phyloP scores from a whole-genome alignment of 495 filamentous ascomycete genomes.

The Halenospora varia region DNA sequence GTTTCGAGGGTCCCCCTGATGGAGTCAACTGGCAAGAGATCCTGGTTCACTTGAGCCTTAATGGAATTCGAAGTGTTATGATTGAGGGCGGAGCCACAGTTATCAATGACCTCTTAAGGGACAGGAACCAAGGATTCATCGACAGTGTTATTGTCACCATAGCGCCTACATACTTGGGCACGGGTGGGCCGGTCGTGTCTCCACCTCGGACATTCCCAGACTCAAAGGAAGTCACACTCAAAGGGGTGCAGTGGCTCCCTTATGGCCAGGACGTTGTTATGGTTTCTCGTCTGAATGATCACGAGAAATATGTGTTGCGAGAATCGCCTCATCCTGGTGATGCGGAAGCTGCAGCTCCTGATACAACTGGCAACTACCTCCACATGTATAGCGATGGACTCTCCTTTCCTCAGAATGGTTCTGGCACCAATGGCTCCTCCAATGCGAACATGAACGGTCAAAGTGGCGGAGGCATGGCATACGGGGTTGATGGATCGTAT shows the following conservation, averaged over 20 bases:
- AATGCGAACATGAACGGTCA: not conserved
- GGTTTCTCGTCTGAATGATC: slow-evolving; percentile 30
- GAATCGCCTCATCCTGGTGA: not conserved
- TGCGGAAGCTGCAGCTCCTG: too few relatives aligned
- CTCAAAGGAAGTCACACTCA: slow-evolving; percentile 54
- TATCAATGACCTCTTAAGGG: slow-evolving; percentile 67
- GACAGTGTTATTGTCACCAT: slow-evolving; percentile 77
- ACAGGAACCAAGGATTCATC: slow-evolving; percentile 58
- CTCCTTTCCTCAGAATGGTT: too few relatives aligned
- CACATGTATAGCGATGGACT: too few relatives aligned
- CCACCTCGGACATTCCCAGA: slow-evolving; percentile 43
- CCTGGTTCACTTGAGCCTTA: slow-evolving; percentile 6
- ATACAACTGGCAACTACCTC: too few relatives aligned
- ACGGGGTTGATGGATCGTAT: slow-evolving; percentile 23
- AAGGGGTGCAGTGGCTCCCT: slow-evolving; percentile 65
- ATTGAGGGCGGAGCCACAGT: slow-evolving; percentile 79
- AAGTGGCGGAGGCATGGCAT: not conserved
- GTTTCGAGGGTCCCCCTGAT: slow-evolving; percentile 14
- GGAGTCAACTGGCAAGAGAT: slow-evolving; percentile 21
- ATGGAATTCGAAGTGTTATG: slow-evolving; percentile 71
- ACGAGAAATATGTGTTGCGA: not conserved
- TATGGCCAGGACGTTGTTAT: slow-evolving; percentile 78
- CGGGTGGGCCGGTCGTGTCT: slow-evolving; percentile 71
- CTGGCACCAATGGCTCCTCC: not conserved
- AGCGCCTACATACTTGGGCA: slow-evolving; percentile 78